phyloP scores from a whole-genome alignment of 768 basidiomycete species.

The Phaeotremella skinneri region DNA sequence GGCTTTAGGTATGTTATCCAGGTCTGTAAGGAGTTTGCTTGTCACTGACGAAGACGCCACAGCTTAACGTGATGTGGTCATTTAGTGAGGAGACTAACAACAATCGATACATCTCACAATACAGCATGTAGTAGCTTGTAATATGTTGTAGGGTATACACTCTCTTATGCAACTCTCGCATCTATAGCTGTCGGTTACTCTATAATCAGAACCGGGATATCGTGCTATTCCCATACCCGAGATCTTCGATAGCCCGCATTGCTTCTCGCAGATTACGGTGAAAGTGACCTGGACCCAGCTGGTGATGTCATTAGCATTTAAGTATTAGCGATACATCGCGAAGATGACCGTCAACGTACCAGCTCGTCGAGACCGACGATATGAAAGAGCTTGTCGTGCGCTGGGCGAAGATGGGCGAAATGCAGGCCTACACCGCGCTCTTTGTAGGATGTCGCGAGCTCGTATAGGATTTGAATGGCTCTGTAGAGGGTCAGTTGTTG shows the following conservation, averaged over 20 bases:
- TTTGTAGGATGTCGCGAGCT: constrained; percentile 73
- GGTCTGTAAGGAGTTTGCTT: no score
- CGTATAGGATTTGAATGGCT: constrained; percentile 78
- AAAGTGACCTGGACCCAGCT: constrained; percentile 41
- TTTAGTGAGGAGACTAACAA: no score
- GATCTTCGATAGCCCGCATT: constrained; percentile 39
- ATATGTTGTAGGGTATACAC: no score
- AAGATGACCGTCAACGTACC: constrained; percentile 26
- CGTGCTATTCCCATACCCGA: constrained; percentile 40
- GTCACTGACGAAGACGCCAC: no score
- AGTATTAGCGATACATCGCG: not conserved
- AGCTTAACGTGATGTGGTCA: no score
- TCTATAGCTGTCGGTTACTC: not conserved
- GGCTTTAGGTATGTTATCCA: no score
- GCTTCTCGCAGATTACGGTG: constrained; percentile 41
- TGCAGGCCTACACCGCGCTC: constrained; percentile 55
- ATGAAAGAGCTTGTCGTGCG: constrained; percentile 41
- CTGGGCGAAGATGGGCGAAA: constrained; percentile 49
- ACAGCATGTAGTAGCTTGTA: no score
- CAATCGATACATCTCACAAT: no score
- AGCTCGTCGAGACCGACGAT: constrained; percentile 45
- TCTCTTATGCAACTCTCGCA: no score
- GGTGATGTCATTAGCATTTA: not conserved
- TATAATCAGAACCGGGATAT: constrained; percentile 26
- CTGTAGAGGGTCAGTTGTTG: constrained; percentile 53